Percentiles rank a stretch among this genome's conserved stretches.
phyloP scores from a whole-genome alignment of 2,329 filamentous ascomycete species.

The Lecanicillium sp. region DNA sequence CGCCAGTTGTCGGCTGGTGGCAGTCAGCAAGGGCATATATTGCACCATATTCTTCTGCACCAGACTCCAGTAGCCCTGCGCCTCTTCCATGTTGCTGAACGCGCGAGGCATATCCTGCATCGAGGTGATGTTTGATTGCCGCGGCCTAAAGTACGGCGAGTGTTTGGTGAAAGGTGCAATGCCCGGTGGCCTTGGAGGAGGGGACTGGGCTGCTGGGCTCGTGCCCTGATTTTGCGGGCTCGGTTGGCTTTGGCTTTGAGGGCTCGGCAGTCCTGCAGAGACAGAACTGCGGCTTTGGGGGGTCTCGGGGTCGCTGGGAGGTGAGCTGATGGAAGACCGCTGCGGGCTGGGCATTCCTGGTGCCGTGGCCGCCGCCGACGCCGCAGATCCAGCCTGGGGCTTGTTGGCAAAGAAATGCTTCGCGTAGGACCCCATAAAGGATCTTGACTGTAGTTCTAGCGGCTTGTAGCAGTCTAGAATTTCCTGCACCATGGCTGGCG shows the following conservation, averaged over 20 bases:
- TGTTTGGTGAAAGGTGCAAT: constrained; percentile 29
- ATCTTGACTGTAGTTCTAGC: constrained; percentile 29
- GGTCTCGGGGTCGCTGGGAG: background rate
- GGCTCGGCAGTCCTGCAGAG: constrained; percentile 21
- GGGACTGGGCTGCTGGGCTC: constrained; percentile 6
- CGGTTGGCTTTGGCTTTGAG: constrained; percentile 25
- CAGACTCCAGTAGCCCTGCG: constrained; percentile 29
- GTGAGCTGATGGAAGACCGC: background rate
- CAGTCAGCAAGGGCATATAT: constrained; percentile 26
- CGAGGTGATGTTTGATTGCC: constrained; percentile 19
- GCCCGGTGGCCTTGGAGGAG: constrained; percentile 17
- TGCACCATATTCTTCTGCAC: constrained; percentile 29
- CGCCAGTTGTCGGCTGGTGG: constrained; percentile 21
- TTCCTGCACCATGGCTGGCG: constrained; percentile 27
- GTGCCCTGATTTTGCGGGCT: background rate
- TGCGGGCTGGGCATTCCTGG: constrained; percentile 1
- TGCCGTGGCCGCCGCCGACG: background rate
- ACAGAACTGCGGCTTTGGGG: background rate
- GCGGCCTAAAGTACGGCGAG: constrained; percentile 28
- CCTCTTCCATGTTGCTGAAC: constrained; percentile 26
- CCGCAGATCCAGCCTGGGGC: background rate
- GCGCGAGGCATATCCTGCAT: constrained; percentile 23
- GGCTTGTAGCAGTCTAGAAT: constrained; percentile 32
- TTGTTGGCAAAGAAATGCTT: constrained; percentile 24
- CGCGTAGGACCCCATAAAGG: constrained; percentile 29